Evolutionary conservation across 805 yeast genomes (phyloP), one percentile per base, ranked within the genome.

Genomic region (Candida glaebosa): DNA sequence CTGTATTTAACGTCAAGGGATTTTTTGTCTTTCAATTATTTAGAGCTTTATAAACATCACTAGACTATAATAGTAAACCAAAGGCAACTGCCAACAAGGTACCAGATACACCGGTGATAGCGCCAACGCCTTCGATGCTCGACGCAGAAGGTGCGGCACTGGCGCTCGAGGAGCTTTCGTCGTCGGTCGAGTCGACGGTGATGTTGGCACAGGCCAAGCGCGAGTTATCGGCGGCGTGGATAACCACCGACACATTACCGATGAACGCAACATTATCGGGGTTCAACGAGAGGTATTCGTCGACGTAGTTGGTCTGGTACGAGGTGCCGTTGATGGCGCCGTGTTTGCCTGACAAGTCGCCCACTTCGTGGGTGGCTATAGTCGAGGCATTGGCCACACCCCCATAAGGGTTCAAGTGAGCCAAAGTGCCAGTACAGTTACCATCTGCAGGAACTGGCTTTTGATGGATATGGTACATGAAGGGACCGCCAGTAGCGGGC

Each of bases 201-300:
- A 69, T 58, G 49, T 69, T 68, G 20, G 73, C 69, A 54, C 75
- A 69, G 2, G 68, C 62, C 22, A 64, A 42, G 51, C 69, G 60
- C 31, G 63, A 43, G 44, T 54, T 52, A 49, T 67, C 56, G 40
- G 43, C 42, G 33, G 49, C 60, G 51, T 67, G 72, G 40, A 68
- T 50, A 31, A 65, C 70, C 15, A 69, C 61, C 8, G 71, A 64
- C 41, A 63, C 57, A 31, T 54, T 51, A 31, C 67, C 68, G 54
- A 61, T 45, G 46, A 46, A 58, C 12, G 69, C 67, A 18, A 44
- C 38, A 48, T 50, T 45, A 3, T 43, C 45, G 1, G 60, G 52
- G 50, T 62, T 58, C 47, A 65, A 58, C 17, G 69, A 63, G 36
- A 65, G 48, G 46, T 57, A 65, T 9, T 46, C 48, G 43, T 65